Evolutionary conservation across 2,329 filamentous ascomycete species (phyloP).

Genomic region (Diaporthe aspalathi): DNA sequence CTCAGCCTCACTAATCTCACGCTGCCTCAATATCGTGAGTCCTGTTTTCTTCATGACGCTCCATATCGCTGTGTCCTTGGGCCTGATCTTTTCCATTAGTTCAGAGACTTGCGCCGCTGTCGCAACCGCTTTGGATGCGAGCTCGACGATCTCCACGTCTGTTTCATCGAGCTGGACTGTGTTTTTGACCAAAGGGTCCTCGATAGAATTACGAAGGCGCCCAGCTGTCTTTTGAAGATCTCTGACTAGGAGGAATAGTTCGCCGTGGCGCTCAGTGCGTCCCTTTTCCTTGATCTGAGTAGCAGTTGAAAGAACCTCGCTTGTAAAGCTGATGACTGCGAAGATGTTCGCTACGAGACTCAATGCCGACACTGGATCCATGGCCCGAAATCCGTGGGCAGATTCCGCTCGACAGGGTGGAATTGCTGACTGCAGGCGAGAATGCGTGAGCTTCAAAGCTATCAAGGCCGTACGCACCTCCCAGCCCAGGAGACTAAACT

Average conservation of each 20-base stretch:
- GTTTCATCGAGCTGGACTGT: background rate
- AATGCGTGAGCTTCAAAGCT: too few species aligned
- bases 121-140: background rate
- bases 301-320: slow-evolving; percentile 12
- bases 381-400: background rate
- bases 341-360: slow-evolving; percentile 15
- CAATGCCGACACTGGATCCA: slow-evolving; percentile 2
- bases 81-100: background rate
- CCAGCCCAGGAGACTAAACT: background rate
- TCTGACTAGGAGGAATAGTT: background rate
- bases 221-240: background rate
- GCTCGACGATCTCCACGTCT: background rate
- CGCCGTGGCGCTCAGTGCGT: background rate
- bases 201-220: background rate
- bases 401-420: too few species aligned
- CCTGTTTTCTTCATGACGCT: slow-evolving; percentile 1
- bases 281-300: background rate
- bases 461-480: background rate
- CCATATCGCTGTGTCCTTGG: background rate
- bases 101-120: background rate
- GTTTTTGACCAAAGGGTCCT: background rate
- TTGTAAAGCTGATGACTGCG: background rate
- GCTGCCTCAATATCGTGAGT: background rate
- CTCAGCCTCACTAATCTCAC: slow-evolving; percentile 10
- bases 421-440: background rate